These are phyloP conservation scores for Lactarius tabidus DNA, from an alignment of 768 basidiomycete genomes.

Conservation along the genomic window DNA sequence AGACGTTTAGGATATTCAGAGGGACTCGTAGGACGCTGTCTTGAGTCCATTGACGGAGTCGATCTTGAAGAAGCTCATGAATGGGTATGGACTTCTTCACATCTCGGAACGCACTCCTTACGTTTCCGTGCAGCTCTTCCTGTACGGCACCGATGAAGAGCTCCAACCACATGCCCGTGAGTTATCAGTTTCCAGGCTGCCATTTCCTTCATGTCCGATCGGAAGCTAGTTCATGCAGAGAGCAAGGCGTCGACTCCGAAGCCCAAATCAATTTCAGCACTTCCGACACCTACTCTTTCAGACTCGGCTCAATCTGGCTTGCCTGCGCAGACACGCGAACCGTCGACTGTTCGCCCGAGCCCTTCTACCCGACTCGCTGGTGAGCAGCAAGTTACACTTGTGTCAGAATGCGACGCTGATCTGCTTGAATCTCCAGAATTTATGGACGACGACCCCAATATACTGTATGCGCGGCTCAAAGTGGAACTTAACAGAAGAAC, in stretches of 20 bases:
- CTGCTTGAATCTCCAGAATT: conserved; percentile 1
- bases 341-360: conserved; percentile 2
- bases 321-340: background rate
- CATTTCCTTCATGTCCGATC: background rate
- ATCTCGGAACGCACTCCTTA: background rate
- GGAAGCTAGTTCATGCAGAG: conserved; percentile 1
- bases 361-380: conserved; percentile 8
- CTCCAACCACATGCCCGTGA: conserved; percentile 41
- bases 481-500: conserved; percentile 46
- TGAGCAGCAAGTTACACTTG: background rate
- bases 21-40: conserved; percentile 64
- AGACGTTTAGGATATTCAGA: conserved; percentile 74
- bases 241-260: conserved; percentile 6
- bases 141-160: conserved; percentile 61
- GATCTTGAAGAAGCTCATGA: conserved; percentile 88
- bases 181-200: conserved; percentile 9
- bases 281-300: background rate
- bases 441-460: conserved; percentile 45
- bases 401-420: background rate
- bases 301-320: background rate
- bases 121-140: conserved; percentile 48
- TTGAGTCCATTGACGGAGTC: conserved; percentile 56
- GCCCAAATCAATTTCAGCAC: background rate
- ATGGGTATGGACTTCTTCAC: conserved; percentile 57
- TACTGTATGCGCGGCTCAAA: conserved; percentile 60